Percentiles rank a stretch among this genome's conserved stretches.
phyloP scores from a whole-genome alignment of 176 grass and related monocot species.

The Musa schizocarpa region DNA sequence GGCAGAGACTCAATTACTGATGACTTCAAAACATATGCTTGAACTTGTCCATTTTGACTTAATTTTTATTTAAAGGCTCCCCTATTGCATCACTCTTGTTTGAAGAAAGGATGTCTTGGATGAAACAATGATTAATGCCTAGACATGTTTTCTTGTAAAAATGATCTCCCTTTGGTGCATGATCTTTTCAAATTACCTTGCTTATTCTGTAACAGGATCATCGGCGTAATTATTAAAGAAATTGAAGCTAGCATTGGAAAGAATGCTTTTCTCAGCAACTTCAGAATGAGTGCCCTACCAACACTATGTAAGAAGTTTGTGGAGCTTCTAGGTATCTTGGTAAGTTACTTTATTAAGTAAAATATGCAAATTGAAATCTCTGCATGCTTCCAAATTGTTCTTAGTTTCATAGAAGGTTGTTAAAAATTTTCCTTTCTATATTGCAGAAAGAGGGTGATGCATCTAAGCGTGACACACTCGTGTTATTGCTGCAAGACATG shows the following conservation, averaged over 20 bases:
- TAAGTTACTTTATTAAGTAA: conserved; percentile 28
- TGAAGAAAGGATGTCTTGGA: no score
- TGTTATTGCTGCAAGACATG: conserved; percentile 83
- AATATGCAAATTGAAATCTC: conserved; percentile 9
- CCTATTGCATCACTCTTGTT: not conserved
- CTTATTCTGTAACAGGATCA: conserved; percentile 55
- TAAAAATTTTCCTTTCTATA: not conserved
- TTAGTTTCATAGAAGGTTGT: not conserved
- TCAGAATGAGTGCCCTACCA: conserved; percentile 83
- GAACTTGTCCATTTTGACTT: not conserved
- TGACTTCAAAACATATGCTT: not conserved
- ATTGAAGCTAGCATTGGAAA: conserved; percentile 79
- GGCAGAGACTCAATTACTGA: not conserved
- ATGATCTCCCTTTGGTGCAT: not conserved
- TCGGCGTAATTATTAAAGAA: conserved; percentile 89
- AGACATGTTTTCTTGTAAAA: not conserved
- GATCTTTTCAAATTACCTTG: conserved; percentile 9
- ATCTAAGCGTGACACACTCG: conserved; percentile 62
- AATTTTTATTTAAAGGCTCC: not conserved
- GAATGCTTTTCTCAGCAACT: conserved; percentile 88
- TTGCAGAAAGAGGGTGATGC: conserved; percentile 85
- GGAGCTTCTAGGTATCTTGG: conserved; percentile 81
- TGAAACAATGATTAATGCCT: not conserved
- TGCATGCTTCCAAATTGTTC: not conserved
- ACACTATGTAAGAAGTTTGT: conserved; percentile 86